phyloP scores from a whole-genome alignment of 1,284 basidiomycete species.

The Microbotryum violaceum region DNA sequence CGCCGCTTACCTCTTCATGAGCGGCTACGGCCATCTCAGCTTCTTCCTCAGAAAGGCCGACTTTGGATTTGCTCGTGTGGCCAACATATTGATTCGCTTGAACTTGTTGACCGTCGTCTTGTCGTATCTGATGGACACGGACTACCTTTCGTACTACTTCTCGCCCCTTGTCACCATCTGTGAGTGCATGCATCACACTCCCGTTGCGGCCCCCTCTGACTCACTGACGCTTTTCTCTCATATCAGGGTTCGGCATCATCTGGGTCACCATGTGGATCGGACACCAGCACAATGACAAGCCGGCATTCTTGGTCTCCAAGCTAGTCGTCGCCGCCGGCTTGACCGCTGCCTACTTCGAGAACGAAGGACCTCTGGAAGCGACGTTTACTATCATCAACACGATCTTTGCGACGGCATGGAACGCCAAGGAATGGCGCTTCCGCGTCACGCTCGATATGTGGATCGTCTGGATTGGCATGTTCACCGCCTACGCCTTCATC shows the following conservation, averaged over 20 bases:
- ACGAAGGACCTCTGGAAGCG: slow-evolving; percentile 55
- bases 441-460: slow-evolving; percentile 76
- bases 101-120: slow-evolving; percentile 73
- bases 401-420: slow-evolving; percentile 70
- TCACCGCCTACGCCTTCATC: slow-evolving; percentile 62
- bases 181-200: neutral
- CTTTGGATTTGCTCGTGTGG: slow-evolving; percentile 62
- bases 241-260: slow-evolving; percentile 64
- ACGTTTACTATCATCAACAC: slow-evolving; percentile 58
- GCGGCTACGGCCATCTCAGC: slow-evolving; percentile 42
- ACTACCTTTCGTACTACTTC: slow-evolving; percentile 54
- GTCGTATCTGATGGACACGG: slow-evolving; percentile 80
- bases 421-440: slow-evolving; percentile 75
- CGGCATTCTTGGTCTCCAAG: slow-evolving; percentile 61
- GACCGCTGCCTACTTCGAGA: slow-evolving; percentile 60
- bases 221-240: neutral
- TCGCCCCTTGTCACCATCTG: slow-evolving; percentile 43
- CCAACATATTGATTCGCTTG: slow-evolving; percentile 67
- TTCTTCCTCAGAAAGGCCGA: slow-evolving; percentile 80
- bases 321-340: slow-evolving; percentile 56
- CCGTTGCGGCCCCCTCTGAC: neutral
- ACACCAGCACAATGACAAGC: slow-evolving; percentile 62
- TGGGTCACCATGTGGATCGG: slow-evolving; percentile 68
- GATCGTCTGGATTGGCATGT: slow-evolving; percentile 79
- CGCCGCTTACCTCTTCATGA: slow-evolving; percentile 70